Evolutionary conservation across 164 flowering plant species (phyloP).

Genomic region (Saururus chinensis): DNA sequence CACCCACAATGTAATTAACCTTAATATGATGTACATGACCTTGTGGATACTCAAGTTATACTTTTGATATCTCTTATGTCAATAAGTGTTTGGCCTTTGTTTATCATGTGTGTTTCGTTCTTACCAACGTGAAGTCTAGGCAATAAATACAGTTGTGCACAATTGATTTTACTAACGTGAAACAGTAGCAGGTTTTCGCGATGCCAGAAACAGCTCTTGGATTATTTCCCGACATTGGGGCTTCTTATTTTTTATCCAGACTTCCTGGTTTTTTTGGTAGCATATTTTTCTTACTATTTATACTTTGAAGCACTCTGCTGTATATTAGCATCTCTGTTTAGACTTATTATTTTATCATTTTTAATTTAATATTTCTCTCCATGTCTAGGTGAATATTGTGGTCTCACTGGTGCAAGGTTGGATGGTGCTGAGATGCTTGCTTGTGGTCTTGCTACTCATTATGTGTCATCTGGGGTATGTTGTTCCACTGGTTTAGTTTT

Average conservation of each 20-base stretch:
- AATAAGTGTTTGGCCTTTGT: not conserved
- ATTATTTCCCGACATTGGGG: slow-evolving; percentile 88
- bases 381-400: slow-evolving; percentile 76
- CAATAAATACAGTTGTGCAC: no score
- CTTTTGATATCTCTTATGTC: not conserved
- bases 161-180: not conserved
- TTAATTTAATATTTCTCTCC: not conserved
- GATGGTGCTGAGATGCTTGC: slow-evolving; percentile 95
- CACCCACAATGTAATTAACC: not conserved
- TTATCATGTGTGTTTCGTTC: not conserved
- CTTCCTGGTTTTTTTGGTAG: slow-evolving; percentile 89
- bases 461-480: slow-evolving; percentile 57
- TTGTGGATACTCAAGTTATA: not conserved
- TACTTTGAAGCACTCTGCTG: not conserved
- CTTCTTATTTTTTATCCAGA: slow-evolving; percentile 77
- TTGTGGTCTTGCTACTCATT: slow-evolving; percentile 95
- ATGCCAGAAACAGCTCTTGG: slow-evolving; percentile 96
- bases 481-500: not conserved
- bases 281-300: not conserved
- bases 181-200: slow-evolving; percentile 65
- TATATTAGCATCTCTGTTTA: not conserved
- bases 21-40: not conserved
- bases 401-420: slow-evolving; percentile 88
- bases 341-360: not conserved
- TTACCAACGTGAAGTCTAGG: not conserved